phyloP scores from a whole-genome alignment of 176 grass and related monocot genomes.

The Hyparrhenia diplandra region DNA sequence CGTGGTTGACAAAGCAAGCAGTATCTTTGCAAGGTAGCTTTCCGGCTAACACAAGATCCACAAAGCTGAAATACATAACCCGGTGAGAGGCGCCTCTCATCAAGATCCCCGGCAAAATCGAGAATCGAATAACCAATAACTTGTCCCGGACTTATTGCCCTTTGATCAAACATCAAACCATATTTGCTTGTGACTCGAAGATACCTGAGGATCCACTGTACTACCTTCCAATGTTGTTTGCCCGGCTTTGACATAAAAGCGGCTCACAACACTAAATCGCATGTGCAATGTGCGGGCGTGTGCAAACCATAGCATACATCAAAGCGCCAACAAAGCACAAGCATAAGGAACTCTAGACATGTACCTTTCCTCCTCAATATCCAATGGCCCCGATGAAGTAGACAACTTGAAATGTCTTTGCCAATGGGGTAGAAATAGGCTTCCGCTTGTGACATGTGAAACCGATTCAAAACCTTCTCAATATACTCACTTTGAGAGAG shows the following conservation, averaged over 20 bases:
- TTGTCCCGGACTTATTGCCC: too few relatives aligned
- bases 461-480: too few relatives aligned
- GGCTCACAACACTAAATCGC: background rate
- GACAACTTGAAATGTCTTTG: background rate
- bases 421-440: background rate
- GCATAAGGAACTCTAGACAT: background rate
- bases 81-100: too few relatives aligned
- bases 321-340: background rate
- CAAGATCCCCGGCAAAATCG: too few relatives aligned
- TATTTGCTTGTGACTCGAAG: background rate
- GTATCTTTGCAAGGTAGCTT: too few relatives aligned
- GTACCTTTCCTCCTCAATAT: background rate
- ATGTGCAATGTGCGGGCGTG: background rate
- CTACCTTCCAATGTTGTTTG: background rate
- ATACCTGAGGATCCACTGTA: background rate
- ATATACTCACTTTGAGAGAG: too few relatives aligned
- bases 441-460: too few relatives aligned
- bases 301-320: background rate
- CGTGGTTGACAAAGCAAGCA: too few relatives aligned
- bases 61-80: too few relatives aligned
- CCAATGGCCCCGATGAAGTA: background rate
- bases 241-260: background rate
- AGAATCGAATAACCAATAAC: too few relatives aligned
- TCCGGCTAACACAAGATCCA: too few relatives aligned
- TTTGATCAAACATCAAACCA: background rate